phyloP scores from a whole-genome alignment of 768 basidiomycete genomes.

The Tephrocybe sp. region DNA sequence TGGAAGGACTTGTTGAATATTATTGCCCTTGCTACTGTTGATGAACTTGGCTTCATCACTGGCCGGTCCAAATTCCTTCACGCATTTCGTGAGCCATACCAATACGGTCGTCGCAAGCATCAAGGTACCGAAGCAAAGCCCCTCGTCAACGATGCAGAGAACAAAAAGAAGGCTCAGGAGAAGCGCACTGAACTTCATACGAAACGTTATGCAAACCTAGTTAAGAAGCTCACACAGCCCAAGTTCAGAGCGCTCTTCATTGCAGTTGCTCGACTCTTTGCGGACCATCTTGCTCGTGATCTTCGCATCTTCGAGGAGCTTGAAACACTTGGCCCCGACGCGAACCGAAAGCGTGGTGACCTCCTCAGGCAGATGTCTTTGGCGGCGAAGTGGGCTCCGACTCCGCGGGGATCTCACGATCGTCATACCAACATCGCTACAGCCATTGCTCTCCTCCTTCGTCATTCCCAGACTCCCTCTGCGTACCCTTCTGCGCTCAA shows the following conservation, averaged over 20 bases:
- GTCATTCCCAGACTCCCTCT: conserved; percentile 28
- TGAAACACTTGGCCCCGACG: conserved; percentile 27
- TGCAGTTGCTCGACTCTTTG: conserved; percentile 58
- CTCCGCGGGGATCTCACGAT: conserved; percentile 57
- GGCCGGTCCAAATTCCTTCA: conserved; percentile 27
- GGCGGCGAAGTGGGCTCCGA: conserved; percentile 71
- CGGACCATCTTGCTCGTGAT: conserved; percentile 49
- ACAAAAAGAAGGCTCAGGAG: conserved; percentile 21
- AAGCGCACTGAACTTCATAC: conserved; percentile 20
- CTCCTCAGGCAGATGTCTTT: conserved; percentile 48
- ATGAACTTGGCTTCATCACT: conserved; percentile 37
- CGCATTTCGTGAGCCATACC: conserved; percentile 13
- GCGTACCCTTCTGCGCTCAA: conserved; percentile 29
- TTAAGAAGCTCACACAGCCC: conserved; percentile 39
- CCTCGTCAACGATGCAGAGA: conserved; percentile 15
- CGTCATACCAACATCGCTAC: conserved; percentile 62
- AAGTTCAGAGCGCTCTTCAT: conserved; percentile 64
- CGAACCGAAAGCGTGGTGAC: conserved; percentile 25
- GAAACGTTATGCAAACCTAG: conserved; percentile 32
- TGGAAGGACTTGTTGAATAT: conserved; percentile 79
- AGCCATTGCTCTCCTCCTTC: conserved; percentile 55
- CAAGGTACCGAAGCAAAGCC: conserved; percentile 15
- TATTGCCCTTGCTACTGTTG: conserved; percentile 53
- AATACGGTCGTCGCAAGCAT: conserved; percentile 9
- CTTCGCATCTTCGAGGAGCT: conserved; percentile 35